Conservation (phyloP, 768 basidiomycete species). For the Termitomyces sp. region DNA sequence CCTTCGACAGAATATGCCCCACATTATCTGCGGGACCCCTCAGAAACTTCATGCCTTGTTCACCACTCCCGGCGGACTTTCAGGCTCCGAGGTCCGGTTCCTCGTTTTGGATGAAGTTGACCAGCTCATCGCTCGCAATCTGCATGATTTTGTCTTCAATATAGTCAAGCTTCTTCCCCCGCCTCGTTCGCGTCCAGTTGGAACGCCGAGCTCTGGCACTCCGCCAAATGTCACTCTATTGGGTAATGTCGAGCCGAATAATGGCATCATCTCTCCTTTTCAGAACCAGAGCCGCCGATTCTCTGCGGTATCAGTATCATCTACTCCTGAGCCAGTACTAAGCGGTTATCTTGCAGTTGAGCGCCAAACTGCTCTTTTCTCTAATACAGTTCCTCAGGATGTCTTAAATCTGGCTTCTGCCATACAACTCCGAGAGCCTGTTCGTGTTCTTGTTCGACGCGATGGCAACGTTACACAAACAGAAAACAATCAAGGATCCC, state of each 20-base stretch:
- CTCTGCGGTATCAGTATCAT: constrained; percentile 47
- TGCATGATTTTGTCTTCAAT: constrained; percentile 92
- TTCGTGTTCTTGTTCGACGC: constrained; percentile 93
- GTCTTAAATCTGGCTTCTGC: constrained; percentile 92
- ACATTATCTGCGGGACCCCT: constrained; percentile 95
- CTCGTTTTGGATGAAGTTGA: constrained; percentile 97
- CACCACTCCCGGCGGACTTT: constrained; percentile 68
- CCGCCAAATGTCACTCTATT: constrained; percentile 28
- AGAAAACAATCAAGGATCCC: constrained; percentile 59
- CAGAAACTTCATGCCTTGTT: constrained; percentile 94
- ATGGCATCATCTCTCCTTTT: constrained; percentile 29
- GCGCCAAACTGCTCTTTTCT: constrained; percentile 91
- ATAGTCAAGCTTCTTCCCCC: constrained; percentile 92
- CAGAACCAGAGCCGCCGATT: constrained; percentile 47
- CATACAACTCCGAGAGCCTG: constrained; percentile 92
- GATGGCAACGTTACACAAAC: constrained; percentile 78
- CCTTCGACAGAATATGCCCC: constrained; percentile 88
- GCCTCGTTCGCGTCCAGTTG: constrained; percentile 65
- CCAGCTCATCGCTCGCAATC: constrained; percentile 93
- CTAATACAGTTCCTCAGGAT: constrained; percentile 97
- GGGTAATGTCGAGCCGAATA: constrained; percentile 40
- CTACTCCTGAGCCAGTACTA: constrained; percentile 28
- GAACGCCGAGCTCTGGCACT: constrained; percentile 27
- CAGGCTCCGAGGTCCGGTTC: constrained; percentile 84
- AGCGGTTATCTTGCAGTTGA: constrained; percentile 45